Conservation (phyloP, 148 eudicot genomes). For the Amaranthus palmeri region DNA sequence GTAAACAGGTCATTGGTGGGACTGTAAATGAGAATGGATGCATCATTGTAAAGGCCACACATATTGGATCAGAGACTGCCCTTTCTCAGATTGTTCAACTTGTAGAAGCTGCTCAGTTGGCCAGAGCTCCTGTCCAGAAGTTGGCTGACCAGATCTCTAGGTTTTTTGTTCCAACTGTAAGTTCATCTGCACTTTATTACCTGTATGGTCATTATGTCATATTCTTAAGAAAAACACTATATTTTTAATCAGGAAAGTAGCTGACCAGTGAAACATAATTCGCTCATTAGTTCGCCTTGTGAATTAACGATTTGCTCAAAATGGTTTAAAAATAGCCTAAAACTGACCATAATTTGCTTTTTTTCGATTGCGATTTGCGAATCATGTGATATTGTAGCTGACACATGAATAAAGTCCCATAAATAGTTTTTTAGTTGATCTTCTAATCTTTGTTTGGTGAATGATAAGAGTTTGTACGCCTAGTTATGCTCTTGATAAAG, state of each 20-base stretch:
- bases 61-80: conserved; percentile 91
- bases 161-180: conserved; percentile 85
- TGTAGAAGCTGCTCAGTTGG: conserved; percentile 97
- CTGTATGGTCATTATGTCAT: neutral
- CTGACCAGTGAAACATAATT: neutral
- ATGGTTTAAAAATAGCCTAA: no score
- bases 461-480: neutral
- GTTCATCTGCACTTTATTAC: conserved; percentile 23
- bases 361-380: no score
- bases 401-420: neutral
- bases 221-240: neutral
- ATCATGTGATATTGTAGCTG: neutral
- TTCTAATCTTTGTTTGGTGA: neutral
- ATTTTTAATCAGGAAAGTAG: neutral
- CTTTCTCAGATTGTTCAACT: conserved; percentile 96
- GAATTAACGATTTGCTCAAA: no score
- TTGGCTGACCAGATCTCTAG: conserved; percentile 91
- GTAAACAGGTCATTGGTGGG: conserved; percentile 88
- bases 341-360: no score
- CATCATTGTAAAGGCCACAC: conserved; percentile 78
- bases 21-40: conserved; percentile 95
- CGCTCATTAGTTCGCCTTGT: no score
- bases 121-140: conserved; percentile 98
- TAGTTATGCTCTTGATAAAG: neutral
- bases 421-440: neutral